Percentiles rank a stretch among this genome's conserved stretches.
phyloP scores from a whole-genome alignment of 345 rosid genomes.

The Geranium brycei region DNA sequence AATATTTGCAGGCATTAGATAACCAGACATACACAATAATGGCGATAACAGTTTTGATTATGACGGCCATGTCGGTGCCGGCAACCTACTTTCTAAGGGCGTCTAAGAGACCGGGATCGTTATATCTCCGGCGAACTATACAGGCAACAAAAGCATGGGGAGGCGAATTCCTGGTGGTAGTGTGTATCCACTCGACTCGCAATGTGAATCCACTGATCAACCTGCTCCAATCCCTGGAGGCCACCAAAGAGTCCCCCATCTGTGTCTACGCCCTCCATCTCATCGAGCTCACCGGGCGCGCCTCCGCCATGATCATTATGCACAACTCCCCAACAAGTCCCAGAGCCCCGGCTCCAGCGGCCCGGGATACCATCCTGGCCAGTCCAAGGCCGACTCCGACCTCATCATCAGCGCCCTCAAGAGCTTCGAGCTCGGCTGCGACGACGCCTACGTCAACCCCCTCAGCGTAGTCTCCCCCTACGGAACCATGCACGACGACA shows the following conservation, averaged over 20 bases:
- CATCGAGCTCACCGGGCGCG: conserved; percentile 6
- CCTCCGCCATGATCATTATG: conserved; percentile 39
- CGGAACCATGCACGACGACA: conserved; percentile 48
- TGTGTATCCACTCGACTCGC: conserved; percentile 22
- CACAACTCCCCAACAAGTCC: conserved; percentile 17
- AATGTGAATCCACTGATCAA: conserved; percentile 26
- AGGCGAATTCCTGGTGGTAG: conserved; percentile 26
- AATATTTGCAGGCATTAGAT: conserved; percentile 25
- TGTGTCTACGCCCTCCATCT: conserved; percentile 35
- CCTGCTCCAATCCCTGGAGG: conserved; percentile 32
- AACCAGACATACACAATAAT: conserved; percentile 24
- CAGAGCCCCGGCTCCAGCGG: neutral
- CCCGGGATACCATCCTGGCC: neutral
- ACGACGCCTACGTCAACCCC: conserved; percentile 18
- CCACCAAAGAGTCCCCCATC: conserved; percentile 29
- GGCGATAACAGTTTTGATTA: conserved; percentile 19
- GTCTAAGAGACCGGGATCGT: conserved; percentile 15
- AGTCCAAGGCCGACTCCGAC: conserved; percentile 18
- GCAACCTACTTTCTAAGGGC: conserved; percentile 22
- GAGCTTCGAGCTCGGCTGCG: conserved; percentile 16
- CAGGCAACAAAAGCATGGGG: conserved; percentile 17
- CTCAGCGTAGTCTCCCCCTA: conserved; percentile 48
- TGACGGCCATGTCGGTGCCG: conserved; percentile 28
- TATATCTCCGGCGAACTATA: conserved; percentile 20
- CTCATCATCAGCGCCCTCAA: conserved; percentile 24